Conservation (phyloP, 176 grass and related monocot species). For the Oryza glaberrima region DNA sequence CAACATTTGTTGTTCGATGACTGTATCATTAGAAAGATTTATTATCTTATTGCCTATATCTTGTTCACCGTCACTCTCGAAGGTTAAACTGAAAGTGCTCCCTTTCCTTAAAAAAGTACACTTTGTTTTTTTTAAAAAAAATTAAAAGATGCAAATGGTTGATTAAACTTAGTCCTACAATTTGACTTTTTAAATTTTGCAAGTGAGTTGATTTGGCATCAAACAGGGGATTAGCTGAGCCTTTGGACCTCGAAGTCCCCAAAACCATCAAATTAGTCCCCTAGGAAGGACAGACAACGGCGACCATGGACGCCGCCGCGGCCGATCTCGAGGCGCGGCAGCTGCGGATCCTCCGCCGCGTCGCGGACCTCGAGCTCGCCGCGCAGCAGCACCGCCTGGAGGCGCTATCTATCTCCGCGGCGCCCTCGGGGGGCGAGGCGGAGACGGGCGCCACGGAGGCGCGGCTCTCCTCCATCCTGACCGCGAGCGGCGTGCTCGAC, state of each 20-base stretch:
- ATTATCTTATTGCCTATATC: too few relatives aligned
- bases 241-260: neutral
- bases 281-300: neutral
- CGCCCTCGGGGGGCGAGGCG: neutral
- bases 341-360: slow-evolving; percentile 60
- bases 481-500: slow-evolving; percentile 55
- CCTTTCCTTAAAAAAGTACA: too few relatives aligned
- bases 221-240: neutral
- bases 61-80: too few relatives aligned
- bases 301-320: slow-evolving; percentile 35
- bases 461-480: slow-evolving; percentile 61
- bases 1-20: too few relatives aligned
- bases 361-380: slow-evolving; percentile 62
- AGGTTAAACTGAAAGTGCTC: too few relatives aligned
- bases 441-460: slow-evolving; percentile 36
- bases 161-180: too few relatives aligned
- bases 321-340: slow-evolving; percentile 64
- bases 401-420: slow-evolving; percentile 28
- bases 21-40: too few relatives aligned
- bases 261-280: neutral
- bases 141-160: too few relatives aligned
- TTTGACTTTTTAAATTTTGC: too few relatives aligned
- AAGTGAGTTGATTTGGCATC: too few relatives aligned
- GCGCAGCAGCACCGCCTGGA: slow-evolving; percentile 40
- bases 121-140: too few relatives aligned